Conservation (phyloP, 1,284 basidiomycete species). For the Leccinum pachyderme region DNA sequence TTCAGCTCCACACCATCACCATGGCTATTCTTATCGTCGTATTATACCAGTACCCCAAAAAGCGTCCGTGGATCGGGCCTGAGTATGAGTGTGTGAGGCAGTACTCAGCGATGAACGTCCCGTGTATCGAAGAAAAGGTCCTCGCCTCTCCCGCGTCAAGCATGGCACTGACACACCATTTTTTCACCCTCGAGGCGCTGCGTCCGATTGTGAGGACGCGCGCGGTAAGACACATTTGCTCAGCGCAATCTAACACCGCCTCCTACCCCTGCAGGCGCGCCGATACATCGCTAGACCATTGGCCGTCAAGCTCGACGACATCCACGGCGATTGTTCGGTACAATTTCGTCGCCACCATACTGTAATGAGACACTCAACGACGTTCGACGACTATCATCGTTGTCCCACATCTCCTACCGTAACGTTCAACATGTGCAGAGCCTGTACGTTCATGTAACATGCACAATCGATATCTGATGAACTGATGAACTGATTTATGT, state of each 20-base stretch:
- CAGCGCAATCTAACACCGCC: not conserved
- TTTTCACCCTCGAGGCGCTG: not conserved
- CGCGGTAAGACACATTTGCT: not conserved
- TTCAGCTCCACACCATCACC: not conserved
- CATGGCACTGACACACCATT: not conserved
- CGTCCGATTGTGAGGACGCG: too few relatives aligned
- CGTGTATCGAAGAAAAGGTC: too few relatives aligned
- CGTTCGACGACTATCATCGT: not conserved
- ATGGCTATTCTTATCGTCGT: not conserved
- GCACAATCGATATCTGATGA: too few relatives aligned
- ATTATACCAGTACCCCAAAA: not conserved
- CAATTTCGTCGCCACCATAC: not conserved
- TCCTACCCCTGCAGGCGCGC: too few relatives aligned
- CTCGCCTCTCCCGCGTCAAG: not conserved
- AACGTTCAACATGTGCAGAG: too few relatives aligned
- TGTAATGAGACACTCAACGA: not conserved
- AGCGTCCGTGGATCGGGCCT: not conserved
- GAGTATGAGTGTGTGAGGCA: not conserved
- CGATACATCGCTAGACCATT: not conserved
- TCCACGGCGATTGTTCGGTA: not conserved
- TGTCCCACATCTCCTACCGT: too few relatives aligned
- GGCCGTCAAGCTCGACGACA: not conserved
- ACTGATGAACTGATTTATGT: too few relatives aligned
- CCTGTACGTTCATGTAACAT: too few relatives aligned
- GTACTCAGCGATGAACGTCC: too few relatives aligned